Percentiles rank a stretch among this genome's conserved stretches.
Evolutionary conservation across 306 rosid genomes (phyloP).

Genomic region (Vigna nakashimae): DNA sequence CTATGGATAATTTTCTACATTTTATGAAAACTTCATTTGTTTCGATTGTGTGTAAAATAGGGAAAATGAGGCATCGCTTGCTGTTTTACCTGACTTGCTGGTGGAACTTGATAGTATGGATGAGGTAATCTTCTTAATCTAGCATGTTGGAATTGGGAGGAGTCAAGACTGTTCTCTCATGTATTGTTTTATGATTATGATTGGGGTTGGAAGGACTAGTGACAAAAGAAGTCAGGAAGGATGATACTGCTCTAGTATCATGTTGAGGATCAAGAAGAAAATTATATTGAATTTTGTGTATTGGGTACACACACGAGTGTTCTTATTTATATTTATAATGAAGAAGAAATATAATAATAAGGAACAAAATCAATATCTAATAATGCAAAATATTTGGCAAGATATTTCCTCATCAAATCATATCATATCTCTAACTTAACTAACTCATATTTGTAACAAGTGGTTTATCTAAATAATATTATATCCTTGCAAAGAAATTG

Average conservation of each 20-base stretch:
- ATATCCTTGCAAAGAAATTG: background rate
- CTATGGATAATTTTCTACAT: constrained; percentile 7
- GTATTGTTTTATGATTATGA: background rate
- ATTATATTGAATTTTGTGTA: no score
- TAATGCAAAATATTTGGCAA: no score
- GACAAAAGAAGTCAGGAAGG: no score
- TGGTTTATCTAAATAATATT: background rate
- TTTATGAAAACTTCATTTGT: constrained; percentile 17
- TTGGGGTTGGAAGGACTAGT: background rate
- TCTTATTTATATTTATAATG: no score
- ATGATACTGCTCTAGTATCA: no score
- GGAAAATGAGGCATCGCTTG: constrained; percentile 99
- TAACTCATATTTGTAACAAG: no score
- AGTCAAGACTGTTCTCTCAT: constrained; percentile 16
- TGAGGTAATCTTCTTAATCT: constrained; percentile 63
- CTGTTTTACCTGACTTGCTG: constrained; percentile 92
- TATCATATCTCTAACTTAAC: no score
- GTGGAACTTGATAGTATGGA: constrained; percentile 90
- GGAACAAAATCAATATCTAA: no score
- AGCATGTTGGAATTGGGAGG: constrained; percentile 26
- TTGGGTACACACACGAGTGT: no score
- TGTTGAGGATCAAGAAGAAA: no score
- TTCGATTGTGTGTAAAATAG: constrained; percentile 52
- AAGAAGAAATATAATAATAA: no score
- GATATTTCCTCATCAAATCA: no score